Conservation (phyloP, 305 asterid species). For the Solanum hybrid region DNA sequence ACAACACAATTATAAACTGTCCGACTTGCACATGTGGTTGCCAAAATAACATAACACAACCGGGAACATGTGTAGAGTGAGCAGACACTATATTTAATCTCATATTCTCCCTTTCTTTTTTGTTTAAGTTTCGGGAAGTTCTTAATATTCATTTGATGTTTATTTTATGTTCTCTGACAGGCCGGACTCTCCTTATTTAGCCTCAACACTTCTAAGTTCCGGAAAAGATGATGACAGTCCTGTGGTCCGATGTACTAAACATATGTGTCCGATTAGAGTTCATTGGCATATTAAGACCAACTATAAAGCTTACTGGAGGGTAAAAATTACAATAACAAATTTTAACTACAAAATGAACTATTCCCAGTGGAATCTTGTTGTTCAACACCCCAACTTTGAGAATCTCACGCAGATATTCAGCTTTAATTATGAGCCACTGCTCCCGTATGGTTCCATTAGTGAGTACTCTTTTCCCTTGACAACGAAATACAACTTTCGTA, state of each 20-base stretch:
- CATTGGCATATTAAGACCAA: constrained; percentile 52
- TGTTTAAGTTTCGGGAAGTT: not conserved
- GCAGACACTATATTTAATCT: not conserved
- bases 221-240: constrained; percentile 17
- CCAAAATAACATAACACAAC: constrained; percentile 16
- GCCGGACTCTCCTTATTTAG: constrained; percentile 18
- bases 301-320: constrained; percentile 48
- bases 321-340: constrained; percentile 37
- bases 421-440: constrained; percentile 36
- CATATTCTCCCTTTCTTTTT: not conserved
- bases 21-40: constrained; percentile 60
- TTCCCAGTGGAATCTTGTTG: constrained; percentile 46
- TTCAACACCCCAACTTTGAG: constrained; percentile 44
- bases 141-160: not conserved
- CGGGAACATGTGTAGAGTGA: constrained; percentile 39
- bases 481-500: not conserved
- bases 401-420: constrained; percentile 39
- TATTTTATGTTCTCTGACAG: constrained; percentile 16
- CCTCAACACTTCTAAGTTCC: constrained; percentile 15
- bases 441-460: constrained; percentile 31
- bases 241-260: constrained; percentile 30
- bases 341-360: constrained; percentile 44
- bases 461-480: constrained; percentile 7
- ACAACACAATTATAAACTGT: constrained; percentile 27
- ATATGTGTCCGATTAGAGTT: constrained; percentile 54